phyloP scores from a whole-genome alignment of 495 filamentous ascomycete genomes.

The Tuber umbilicatum region DNA sequence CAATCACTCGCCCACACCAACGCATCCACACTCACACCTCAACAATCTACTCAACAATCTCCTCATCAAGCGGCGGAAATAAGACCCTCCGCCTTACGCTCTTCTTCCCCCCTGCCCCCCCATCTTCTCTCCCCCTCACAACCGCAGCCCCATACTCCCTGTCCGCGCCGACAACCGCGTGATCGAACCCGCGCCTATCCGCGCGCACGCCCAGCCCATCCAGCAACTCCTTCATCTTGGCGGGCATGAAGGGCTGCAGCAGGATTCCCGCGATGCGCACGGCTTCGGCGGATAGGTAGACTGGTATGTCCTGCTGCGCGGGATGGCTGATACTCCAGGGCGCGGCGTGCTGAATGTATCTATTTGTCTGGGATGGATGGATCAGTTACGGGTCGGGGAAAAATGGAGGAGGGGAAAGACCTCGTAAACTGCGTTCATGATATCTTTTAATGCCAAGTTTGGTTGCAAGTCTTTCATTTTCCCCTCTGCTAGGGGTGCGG shows the following conservation, averaged over 20 bases:
- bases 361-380: slow-evolving; percentile 58
- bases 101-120: slow-evolving; percentile 7
- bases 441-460: slow-evolving; percentile 56
- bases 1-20: not conserved
- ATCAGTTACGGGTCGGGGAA: not conserved
- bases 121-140: not conserved
- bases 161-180: slow-evolving; percentile 57
- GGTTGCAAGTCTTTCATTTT: slow-evolving; percentile 63
- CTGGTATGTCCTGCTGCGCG: slow-evolving; percentile 25
- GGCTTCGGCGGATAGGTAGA: slow-evolving; percentile 71
- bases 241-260: slow-evolving; percentile 84
- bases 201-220: slow-evolving; percentile 68
- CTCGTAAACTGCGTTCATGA: slow-evolving; percentile 58
- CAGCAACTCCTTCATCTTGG: slow-evolving; percentile 65
- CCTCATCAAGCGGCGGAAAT: slow-evolving; percentile 21
- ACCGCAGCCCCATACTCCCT: slow-evolving; percentile 52
- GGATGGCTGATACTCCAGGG: slow-evolving; percentile 52
- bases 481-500: slow-evolving; percentile 6
- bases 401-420: not conserved
- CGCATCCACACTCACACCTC: not conserved
- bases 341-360: slow-evolving; percentile 54
- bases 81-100: slow-evolving; percentile 9
- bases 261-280: slow-evolving; percentile 75
- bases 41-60: not conserved
- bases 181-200: slow-evolving; percentile 52